These are phyloP conservation scores for Metarhizium album DNA, from an alignment of 2,329 filamentous ascomycete genomes.

Conservation along the genomic window DNA sequence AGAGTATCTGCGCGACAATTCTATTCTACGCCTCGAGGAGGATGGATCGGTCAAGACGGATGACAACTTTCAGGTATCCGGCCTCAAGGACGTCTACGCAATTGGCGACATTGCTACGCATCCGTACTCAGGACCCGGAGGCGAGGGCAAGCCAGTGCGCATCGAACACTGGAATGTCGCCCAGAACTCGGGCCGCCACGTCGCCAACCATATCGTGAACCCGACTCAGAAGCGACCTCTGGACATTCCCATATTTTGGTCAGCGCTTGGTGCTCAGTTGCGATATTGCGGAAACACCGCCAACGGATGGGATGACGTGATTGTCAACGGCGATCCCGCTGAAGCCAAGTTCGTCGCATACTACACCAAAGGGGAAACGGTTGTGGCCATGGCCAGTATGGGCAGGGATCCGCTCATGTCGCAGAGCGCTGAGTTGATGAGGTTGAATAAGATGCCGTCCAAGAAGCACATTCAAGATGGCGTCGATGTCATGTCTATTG, in stretches of 20 bases:
- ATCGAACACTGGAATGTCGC: constrained; percentile 99
- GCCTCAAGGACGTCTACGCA: constrained; percentile 76
- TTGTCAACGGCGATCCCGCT: constrained; percentile 66
- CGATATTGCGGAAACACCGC: constrained; percentile 84
- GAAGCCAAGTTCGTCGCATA: constrained; percentile 80
- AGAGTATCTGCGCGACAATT: constrained; percentile 66
- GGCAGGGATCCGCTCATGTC: constrained; percentile 77
- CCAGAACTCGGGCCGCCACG: constrained; percentile 78
- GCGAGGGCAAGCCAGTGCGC: constrained; percentile 59
- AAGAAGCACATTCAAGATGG: constrained; percentile 67
- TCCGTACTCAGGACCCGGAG: constrained; percentile 84
- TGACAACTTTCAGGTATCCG: constrained; percentile 65
- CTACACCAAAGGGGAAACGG: constrained; percentile 75
- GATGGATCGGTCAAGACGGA: constrained; percentile 83
- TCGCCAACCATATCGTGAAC: constrained; percentile 65
- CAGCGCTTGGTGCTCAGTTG: constrained; percentile 76
- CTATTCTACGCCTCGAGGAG: constrained; percentile 56
- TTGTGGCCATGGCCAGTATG: constrained; percentile 89
- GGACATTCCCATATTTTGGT: constrained; percentile 97
- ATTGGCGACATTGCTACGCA: constrained; percentile 93
- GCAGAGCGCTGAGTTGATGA: constrained; percentile 79
- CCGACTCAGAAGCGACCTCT: constrained; percentile 47
- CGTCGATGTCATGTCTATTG: constrained; percentile 36
- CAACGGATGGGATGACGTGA: constrained; percentile 74
- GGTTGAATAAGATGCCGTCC: constrained; percentile 65